A percentile compares a stretch with the other conserved stretches of the same genome.
phyloP scores from a whole-genome alignment of 768 basidiomycete genomes.

The Strobilomyces echinocephalus region DNA sequence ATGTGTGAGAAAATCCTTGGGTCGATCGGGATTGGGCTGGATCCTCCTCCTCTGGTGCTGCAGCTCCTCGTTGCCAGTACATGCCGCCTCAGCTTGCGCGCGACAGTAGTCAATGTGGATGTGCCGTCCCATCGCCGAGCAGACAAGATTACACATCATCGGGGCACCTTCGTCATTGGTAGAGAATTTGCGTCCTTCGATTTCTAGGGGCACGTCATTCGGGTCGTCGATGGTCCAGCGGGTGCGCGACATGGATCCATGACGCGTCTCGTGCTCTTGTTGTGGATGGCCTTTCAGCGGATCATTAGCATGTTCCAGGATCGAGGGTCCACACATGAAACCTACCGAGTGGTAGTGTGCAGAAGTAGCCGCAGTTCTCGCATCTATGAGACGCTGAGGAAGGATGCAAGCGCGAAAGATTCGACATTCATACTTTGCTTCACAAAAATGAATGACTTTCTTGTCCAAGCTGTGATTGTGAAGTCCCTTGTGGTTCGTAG shows the following conservation, averaged over 20 bases:
- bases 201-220: slow-evolving; percentile 45
- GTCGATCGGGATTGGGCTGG: slow-evolving; percentile 40
- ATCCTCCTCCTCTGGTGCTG: slow-evolving; percentile 44
- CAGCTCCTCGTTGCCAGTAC: slow-evolving; percentile 37
- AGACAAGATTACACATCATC: slow-evolving; percentile 58
- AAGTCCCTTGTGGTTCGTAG: slow-evolving; percentile 39
- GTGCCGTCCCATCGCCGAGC: slow-evolving; percentile 52
- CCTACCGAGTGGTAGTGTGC: slow-evolving; percentile 51
- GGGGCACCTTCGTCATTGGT: slow-evolving; percentile 54
- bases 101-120: slow-evolving; percentile 56
- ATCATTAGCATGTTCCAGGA: slow-evolving; percentile 15
- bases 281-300: slow-evolving; percentile 47
- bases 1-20: slow-evolving; percentile 55
- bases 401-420: neutral
- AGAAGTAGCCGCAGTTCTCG: slow-evolving; percentile 53
- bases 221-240: slow-evolving; percentile 54
- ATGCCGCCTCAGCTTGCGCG: slow-evolving; percentile 32
- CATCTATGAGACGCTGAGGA: slow-evolving; percentile 34
- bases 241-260: slow-evolving; percentile 59
- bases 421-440: slow-evolving; percentile 35
- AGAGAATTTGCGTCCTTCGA: slow-evolving; percentile 53
- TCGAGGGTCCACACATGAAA: neutral
- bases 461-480: slow-evolving; percentile 48
- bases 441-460: slow-evolving; percentile 50
- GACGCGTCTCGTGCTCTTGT: slow-evolving; percentile 56